Base-by-base conservation (phyloP, 2,329 filamentous ascomycete genomes). In the Colletotrichum noveboracense region DNA sequence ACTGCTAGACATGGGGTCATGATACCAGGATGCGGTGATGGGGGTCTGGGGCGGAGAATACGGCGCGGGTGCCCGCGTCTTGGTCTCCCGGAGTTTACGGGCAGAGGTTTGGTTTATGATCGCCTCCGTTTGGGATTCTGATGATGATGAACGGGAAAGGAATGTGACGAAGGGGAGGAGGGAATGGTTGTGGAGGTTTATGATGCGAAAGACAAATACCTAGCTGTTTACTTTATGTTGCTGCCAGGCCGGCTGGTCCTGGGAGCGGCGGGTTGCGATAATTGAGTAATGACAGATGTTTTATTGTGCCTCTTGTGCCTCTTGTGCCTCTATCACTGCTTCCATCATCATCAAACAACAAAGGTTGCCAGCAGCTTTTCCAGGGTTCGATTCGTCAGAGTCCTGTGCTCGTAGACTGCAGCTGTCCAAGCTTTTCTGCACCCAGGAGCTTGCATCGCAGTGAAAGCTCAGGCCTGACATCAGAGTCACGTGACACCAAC, bases 271-370 rank as follows among this genome's bases (percentile, higher is more conserved):
- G 66, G 68, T 71, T 70, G 75, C 69, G 73, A 75, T 76, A 77
- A 77, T 78, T 71, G 73, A 76, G 75, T 78, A 78, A 78, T 78
- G 75, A 75, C 68, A 77, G 64, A 74, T 71, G 5, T 71, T 13
- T 71, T 32, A 66, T 48, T 65, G 21, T 64, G 32, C 34, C 16
- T 24, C 24, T 48, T 65, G 21, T 64, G 32, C 34, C 16, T 24
- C 24, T 30, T 24, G 14, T 43, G 5, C 34, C 16, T 64, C 12
- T 24, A 5, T 14, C 2, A 10, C 32, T 43, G 34, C 36, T 43
- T 21, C 14, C 14, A 9, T 60, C 18, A 64, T 5, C 7, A 43
- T 26, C 12, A 43, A 43, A 38, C 18, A 34, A 13, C 0, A 48
- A 48, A 48, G 43, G 10, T 21, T 52, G n/a, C 43, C n/a, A 26